Evolutionary conservation across 495 filamentous ascomycete genomes (phyloP), one percentile per base, ranked within the genome.

Genomic region (Emericellopsis terricola): DNA sequence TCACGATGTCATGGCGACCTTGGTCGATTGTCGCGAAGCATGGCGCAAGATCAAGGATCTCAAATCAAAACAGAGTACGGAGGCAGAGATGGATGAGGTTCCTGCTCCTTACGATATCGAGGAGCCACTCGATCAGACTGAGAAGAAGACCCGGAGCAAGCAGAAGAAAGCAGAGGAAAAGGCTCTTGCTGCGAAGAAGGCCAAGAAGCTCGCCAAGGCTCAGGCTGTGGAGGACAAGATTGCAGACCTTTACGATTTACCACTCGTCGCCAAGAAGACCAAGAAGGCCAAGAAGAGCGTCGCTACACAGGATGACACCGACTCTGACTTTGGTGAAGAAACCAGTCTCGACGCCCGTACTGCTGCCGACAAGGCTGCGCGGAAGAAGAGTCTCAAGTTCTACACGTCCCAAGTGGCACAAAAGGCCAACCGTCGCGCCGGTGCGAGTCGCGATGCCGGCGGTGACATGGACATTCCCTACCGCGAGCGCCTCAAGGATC

Each of bases 381-480:
- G 78, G 45, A 92, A 85, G 63, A 89, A 86, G 56, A 80, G 65
- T 40, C 71, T 97, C 26, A 76, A 81, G 35, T 97, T 97, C 59
- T 94, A 97, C 65, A 94, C 91, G 16, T 89, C 83, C 4, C 89
- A 96, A 48, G 80, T 96, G 36, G 77, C 81, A 18, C 85, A 93
- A 49, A 94, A 93, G 54, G 69, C 78, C 37, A 86, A 80, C 56
- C 85, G 80, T 46, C 82, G 89, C 21, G 75, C 64, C 3, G 73
- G 62, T n/a, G 82, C 81, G 16, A 81, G 81, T 34, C 70, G 75
- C 33, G 78, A 87, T 41, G 56, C 82, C 6, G 91, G 91, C 48
- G 89, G 89, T 46, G 89, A 97, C 50, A 70, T 68, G 19, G 89
- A 97, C 65, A 65, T 97, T 33, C 89, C 89, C 13, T 76, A 93